These are phyloP conservation scores for Lagerstroemia speciosa DNA, from an alignment of 345 rosid species.

Conservation along the genomic window DNA sequence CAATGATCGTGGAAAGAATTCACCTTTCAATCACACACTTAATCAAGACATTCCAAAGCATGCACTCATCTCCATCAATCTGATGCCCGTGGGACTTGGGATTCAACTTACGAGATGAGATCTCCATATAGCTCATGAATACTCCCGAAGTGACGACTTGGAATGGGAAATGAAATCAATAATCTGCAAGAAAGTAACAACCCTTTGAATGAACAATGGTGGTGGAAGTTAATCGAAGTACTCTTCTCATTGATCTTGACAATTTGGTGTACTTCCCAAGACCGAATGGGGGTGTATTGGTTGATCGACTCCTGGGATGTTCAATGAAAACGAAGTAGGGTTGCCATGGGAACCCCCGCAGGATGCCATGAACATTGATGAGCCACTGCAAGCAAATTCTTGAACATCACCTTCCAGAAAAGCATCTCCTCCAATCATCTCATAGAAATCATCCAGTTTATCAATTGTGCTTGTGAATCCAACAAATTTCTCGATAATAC, in stretches of 20 bases:
- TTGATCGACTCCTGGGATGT: not conserved
- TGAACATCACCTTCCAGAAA: conserved; percentile 9
- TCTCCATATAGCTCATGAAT: not conserved
- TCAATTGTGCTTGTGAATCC: not conserved
- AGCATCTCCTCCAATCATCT: not conserved
- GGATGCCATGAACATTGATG: too few species aligned
- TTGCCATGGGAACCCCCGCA: too few species aligned
- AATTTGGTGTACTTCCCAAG: not conserved
- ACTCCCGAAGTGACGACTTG: not conserved
- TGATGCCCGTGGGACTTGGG: not conserved
- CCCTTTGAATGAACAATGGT: not conserved
- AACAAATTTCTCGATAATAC: conserved; percentile 9
- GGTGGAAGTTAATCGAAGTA: not conserved
- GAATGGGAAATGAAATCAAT: not conserved
- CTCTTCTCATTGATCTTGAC: not conserved
- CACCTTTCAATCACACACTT: not conserved
- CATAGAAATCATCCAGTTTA: not conserved
- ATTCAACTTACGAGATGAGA: not conserved
- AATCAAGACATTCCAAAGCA: not conserved
- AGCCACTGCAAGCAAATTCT: not conserved
- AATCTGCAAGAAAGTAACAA: not conserved
- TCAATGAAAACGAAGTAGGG: not conserved
- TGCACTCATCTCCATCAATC: not conserved
- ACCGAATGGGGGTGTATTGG: too few species aligned
- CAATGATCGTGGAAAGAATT: too few species aligned